A percentile compares a stretch with the other conserved stretches of the same genome.
phyloP scores from a whole-genome alignment of 257 asterid genomes.

The Cruciata laevipes region DNA sequence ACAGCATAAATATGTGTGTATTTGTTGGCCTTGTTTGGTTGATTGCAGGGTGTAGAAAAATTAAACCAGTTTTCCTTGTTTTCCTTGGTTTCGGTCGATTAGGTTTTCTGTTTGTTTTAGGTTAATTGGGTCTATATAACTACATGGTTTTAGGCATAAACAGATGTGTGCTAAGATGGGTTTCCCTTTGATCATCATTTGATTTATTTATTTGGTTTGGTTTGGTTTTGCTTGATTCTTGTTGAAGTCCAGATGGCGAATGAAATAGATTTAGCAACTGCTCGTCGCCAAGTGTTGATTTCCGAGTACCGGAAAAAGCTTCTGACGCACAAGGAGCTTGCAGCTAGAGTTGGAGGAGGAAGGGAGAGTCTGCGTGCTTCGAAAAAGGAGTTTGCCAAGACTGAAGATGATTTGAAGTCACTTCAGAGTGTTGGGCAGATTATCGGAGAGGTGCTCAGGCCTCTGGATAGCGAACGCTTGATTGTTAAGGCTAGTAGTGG shows the following conservation, averaged over 20 bases:
- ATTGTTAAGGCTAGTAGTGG: constrained; percentile 96
- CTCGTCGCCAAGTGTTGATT: constrained; percentile 26
- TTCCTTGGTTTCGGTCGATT: neutral
- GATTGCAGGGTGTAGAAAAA: neutral
- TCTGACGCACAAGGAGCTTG: constrained; percentile 31
- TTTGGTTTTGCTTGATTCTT: neutral
- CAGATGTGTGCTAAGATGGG: neutral
- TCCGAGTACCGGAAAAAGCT: constrained; percentile 37
- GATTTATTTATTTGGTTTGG: neutral
- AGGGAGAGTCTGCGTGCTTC: constrained; percentile 64
- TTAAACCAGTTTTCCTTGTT: neutral
- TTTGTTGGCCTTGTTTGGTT: neutral
- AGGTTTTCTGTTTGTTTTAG: neutral
- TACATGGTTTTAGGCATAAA: too few species aligned
- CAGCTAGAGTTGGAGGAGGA: constrained; percentile 34
- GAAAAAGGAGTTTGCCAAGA: constrained; percentile 82
- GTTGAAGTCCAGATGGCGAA: constrained; percentile 16
- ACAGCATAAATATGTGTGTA: neutral
- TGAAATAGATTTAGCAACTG: constrained; percentile 34
- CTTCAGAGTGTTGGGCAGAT: constrained; percentile 98
- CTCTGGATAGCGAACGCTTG: constrained; percentile 91
- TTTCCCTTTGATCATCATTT: neutral
- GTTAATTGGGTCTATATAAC: too few species aligned
- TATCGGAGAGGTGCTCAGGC: constrained; percentile 95
- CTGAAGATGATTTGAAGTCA: constrained; percentile 95